Percentiles rank a stretch among this genome's conserved stretches.
phyloP scores from a whole-genome alignment of 768 basidiomycete species.

The Pisolithus microcarpus region DNA sequence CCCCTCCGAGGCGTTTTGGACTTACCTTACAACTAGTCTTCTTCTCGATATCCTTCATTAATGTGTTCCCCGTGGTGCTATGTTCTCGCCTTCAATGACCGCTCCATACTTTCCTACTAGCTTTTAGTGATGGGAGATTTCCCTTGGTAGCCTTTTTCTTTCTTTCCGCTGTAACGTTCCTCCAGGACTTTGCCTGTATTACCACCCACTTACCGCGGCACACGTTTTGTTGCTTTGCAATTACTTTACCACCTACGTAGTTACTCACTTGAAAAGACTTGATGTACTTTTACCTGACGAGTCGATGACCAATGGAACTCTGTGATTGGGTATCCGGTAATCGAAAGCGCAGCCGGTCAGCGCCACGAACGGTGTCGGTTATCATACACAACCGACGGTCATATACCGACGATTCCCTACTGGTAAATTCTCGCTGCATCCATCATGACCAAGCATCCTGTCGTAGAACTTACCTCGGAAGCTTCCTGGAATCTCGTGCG shows the following conservation, averaged over 20 bases:
- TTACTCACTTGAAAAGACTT: not conserved
- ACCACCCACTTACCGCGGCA: not conserved
- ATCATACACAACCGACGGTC: no score
- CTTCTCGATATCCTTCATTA: not conserved
- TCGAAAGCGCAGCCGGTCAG: no score
- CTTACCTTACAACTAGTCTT: not conserved
- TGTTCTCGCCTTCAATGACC: not conserved
- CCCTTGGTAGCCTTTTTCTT: no score
- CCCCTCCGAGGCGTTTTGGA: not conserved
- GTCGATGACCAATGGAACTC: not conserved
- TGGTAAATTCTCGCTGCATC: not conserved
- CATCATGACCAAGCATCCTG: conserved; percentile 58
- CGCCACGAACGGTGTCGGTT: no score
- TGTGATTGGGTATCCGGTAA: no score
- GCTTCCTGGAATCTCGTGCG: conserved; percentile 83
- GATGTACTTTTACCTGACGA: conserved; percentile 2
- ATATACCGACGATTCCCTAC: no score
- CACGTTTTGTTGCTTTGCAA: not conserved
- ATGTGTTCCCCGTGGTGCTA: not conserved
- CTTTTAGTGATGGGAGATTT: no score
- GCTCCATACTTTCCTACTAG: not conserved
- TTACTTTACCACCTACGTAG: not conserved
- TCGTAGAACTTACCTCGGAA: conserved; percentile 71
- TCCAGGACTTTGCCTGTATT: conserved; percentile 2
- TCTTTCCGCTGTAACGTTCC: conserved; percentile 3